phyloP scores from a whole-genome alignment of 768 basidiomycete species.

The Kwoniella europaea region DNA sequence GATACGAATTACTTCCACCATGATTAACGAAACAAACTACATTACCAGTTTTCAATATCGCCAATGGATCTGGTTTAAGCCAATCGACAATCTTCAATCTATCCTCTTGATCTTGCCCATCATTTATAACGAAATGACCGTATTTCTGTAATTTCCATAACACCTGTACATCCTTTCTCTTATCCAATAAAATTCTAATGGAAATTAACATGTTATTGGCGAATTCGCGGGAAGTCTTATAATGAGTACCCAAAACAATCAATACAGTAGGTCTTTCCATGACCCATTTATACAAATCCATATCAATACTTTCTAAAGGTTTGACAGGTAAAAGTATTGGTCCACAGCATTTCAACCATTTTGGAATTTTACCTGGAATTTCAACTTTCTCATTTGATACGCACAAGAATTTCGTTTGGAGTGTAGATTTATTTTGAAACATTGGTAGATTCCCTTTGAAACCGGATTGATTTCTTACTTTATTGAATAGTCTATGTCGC shows the following conservation, averaged over 20 bases:
- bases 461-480: conserved; percentile 30
- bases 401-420: conserved; percentile 14
- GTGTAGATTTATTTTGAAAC: not conserved
- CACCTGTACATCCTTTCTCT: conserved; percentile 30
- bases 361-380: conserved; percentile 25
- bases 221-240: conserved; percentile 4
- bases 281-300: conserved; percentile 27
- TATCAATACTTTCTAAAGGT: conserved; percentile 17
- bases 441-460: conserved; percentile 23
- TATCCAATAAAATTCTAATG: conserved; percentile 18
- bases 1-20: conserved; percentile 25
- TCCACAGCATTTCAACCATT: conserved; percentile 27
- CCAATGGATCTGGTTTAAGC: conserved; percentile 31
- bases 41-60: conserved; percentile 32
- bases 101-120: not conserved
- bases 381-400: conserved; percentile 28
- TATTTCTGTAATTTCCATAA: conserved; percentile 30
- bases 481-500: conserved; percentile 1
- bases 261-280: conserved; percentile 16
- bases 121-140: conserved; percentile 18
- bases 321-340: conserved; percentile 24
- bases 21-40: conserved; percentile 20
- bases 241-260: conserved; percentile 34
- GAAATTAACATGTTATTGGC: conserved; percentile 20
- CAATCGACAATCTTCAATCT: conserved; percentile 33